A percentile compares a stretch with the other conserved stretches of the same genome.
phyloP scores from a whole-genome alignment of 129 eudicot genomes.

The Lactuca saligna region DNA sequence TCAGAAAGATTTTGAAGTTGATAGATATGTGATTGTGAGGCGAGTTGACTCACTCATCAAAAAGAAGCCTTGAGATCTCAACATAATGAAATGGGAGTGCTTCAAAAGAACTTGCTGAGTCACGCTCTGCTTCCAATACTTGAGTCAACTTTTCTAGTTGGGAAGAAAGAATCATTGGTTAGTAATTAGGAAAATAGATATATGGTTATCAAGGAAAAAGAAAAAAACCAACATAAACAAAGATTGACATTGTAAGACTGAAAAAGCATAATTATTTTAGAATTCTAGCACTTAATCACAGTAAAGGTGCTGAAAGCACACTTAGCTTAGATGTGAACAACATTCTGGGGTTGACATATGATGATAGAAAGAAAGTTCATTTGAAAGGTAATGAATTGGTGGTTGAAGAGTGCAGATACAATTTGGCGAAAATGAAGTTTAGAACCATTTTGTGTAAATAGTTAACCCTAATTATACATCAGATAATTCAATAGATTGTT shows the following conservation, averaged over 20 bases:
- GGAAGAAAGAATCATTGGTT: slow-evolving; percentile 20
- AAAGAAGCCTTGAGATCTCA: slow-evolving; percentile 92
- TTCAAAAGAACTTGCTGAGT: slow-evolving; percentile 66
- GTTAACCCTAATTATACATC: background rate
- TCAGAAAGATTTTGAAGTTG: slow-evolving; percentile 13
- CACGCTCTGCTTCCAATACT: slow-evolving; percentile 91
- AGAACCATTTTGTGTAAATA: background rate
- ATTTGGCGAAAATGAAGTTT: background rate
- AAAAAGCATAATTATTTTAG: too few species aligned
- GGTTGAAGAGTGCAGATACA: background rate
- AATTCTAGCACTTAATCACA: too few species aligned
- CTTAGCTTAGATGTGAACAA: too few species aligned
- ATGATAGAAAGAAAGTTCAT: too few species aligned
- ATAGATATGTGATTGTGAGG: background rate
- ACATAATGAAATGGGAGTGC: slow-evolving; percentile 91
- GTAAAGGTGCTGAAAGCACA: too few species aligned
- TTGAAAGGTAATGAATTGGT: too few species aligned
- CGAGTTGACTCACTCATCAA: slow-evolving; percentile 75
- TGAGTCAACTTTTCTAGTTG: slow-evolving; percentile 71
- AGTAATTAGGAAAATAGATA: background rate
- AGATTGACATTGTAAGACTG: too few species aligned
- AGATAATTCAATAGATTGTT: background rate
- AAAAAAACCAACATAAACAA: too few species aligned
- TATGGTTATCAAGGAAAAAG: too few species aligned
- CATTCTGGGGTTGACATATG: too few species aligned